Percentiles rank a stretch among this genome's conserved stretches.
Evolutionary conservation across 1,284 basidiomycete species (phyloP).

Genomic region (Marasmius oreades): DNA sequence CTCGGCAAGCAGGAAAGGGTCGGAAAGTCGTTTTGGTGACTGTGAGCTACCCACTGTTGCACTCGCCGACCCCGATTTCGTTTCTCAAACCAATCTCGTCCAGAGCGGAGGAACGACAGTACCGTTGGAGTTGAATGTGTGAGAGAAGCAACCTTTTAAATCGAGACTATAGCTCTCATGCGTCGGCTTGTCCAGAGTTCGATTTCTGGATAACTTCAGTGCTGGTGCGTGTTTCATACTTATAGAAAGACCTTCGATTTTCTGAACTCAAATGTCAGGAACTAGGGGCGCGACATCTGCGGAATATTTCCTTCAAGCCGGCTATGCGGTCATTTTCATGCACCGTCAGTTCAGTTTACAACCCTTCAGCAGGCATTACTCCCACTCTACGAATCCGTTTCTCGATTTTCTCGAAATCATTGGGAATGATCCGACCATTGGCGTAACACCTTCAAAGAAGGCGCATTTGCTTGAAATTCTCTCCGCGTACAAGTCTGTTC

Average conservation of each 20-base stretch:
- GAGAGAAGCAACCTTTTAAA: conserved; percentile 35
- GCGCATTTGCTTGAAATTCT: conserved; percentile 72
- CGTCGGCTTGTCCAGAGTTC: conserved; percentile 62
- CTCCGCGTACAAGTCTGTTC: conserved; percentile 78
- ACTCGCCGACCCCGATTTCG: conserved; percentile 6
- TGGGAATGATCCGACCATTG: conserved; percentile 42
- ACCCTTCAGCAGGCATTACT: conserved; percentile 96
- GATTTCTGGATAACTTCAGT: conserved; percentile 98
- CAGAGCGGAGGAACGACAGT: conserved; percentile 96
- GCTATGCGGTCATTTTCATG: conserved; percentile 98
- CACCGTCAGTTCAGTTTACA: conserved; percentile 96
- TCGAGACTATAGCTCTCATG: conserved; percentile 11
- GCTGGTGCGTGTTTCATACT: conserved; percentile 73
- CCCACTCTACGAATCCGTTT: conserved; percentile 96
- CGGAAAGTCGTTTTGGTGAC: conserved; percentile 91
- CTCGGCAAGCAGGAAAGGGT: conserved; percentile 56
- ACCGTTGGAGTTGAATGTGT: conserved; percentile 95
- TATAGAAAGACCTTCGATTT: no score
- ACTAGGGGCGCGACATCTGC: conserved; percentile 97
- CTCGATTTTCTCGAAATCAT: conserved; percentile 91
- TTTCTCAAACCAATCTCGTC: conserved; percentile 9
- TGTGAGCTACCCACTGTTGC: conserved; percentile 39
- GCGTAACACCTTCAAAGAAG: conserved; percentile 65
- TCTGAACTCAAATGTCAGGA: conserved; percentile 48
- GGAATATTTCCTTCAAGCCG: conserved; percentile 92